Evolutionary conservation across 805 yeast genomes (phyloP).

Genomic region (Hanseniaspora thailandica): DNA sequence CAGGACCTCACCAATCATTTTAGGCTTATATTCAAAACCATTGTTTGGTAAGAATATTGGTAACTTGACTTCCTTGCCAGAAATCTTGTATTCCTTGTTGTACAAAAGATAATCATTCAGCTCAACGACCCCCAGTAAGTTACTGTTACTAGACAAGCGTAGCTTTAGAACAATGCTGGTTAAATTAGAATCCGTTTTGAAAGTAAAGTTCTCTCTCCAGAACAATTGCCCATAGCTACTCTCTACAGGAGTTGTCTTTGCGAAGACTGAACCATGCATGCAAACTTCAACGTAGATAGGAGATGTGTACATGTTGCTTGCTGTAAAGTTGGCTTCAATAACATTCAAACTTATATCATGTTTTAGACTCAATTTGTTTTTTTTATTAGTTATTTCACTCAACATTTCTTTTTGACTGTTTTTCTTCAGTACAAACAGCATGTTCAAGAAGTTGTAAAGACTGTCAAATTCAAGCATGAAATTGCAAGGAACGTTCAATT

Average conservation of each 20-base stretch:
- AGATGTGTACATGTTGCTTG: slow-evolving; percentile 16
- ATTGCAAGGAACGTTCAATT: background rate
- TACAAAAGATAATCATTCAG: background rate
- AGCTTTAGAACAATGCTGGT: slow-evolving; percentile 42
- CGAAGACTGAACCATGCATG: slow-evolving; percentile 67
- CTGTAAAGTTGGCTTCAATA: slow-evolving; percentile 50
- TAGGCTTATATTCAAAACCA: slow-evolving; percentile 19
- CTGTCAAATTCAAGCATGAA: background rate
- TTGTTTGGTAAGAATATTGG: slow-evolving; percentile 7
- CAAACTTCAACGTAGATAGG: slow-evolving; percentile 55
- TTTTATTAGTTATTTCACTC: slow-evolving; percentile 21
- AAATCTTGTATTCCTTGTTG: slow-evolving; percentile 19
- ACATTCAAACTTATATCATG: slow-evolving; percentile 46
- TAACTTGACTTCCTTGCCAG: slow-evolving; percentile 4
- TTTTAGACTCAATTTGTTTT: slow-evolving; percentile 39
- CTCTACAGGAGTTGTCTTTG: slow-evolving; percentile 56
- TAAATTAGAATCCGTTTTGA: slow-evolving; percentile 47
- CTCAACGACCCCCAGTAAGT: slow-evolving; percentile 1
- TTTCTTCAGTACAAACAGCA: slow-evolving; percentile 58
- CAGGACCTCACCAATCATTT: slow-evolving; percentile 3
- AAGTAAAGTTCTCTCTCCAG: slow-evolving; percentile 60
- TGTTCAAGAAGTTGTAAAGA: slow-evolving; percentile 31
- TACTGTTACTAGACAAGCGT: slow-evolving; percentile 27
- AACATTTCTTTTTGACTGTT: slow-evolving; percentile 44
- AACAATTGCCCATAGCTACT: slow-evolving; percentile 43